These are phyloP conservation scores for Didymosphaeria variabile DNA, from an alignment of 2,329 filamentous ascomycete genomes.

Conservation along the genomic window DNA sequence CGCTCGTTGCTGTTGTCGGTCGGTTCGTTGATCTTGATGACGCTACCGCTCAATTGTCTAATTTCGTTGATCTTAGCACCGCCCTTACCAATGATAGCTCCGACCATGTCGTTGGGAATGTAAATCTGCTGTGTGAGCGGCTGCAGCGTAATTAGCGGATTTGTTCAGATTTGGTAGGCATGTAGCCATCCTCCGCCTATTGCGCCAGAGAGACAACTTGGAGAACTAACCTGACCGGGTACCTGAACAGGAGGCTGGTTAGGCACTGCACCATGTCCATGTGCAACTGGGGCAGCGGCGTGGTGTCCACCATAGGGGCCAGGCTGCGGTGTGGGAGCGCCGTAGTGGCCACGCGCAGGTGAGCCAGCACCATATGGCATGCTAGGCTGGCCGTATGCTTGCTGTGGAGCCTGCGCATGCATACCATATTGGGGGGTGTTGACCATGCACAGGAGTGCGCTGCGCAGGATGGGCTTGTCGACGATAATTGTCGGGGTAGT, in stretches of 20 bases:
- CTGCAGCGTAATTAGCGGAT: slow-evolving; percentile 17
- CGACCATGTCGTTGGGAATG: slow-evolving; percentile 99
- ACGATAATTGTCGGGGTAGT: slow-evolving; percentile 85
- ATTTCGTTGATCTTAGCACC: slow-evolving; percentile 99
- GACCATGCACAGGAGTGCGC: slow-evolving; percentile 78
- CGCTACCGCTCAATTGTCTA: slow-evolving; percentile 92
- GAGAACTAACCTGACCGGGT: slow-evolving; percentile 67
- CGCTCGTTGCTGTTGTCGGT: slow-evolving; percentile 99
- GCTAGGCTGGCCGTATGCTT: slow-evolving; percentile 63
- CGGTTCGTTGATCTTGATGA: slow-evolving; percentile 99
- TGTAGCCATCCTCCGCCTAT: neutral
- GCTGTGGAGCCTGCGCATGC: slow-evolving; percentile 68
- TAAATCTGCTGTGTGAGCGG: slow-evolving; percentile 98
- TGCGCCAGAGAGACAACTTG: neutral
- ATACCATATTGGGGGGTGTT: slow-evolving; percentile 67
- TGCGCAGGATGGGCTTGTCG: slow-evolving; percentile 72
- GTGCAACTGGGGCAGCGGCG: slow-evolving; percentile 59
- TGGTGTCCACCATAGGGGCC: slow-evolving; percentile 71
- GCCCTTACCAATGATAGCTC: slow-evolving; percentile 98
- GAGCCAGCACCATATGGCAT: slow-evolving; percentile 80
- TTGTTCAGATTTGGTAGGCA: neutral
- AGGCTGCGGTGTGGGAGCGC: slow-evolving; percentile 79
- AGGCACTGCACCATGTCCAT: slow-evolving; percentile 70
- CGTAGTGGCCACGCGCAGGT: slow-evolving; percentile 77
- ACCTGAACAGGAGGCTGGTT: slow-evolving; percentile 71